A percentile compares a stretch with the other conserved stretches of the same genome.
Conservation (phyloP, 176 grass and related monocot species). For the Phoenix dactylifera region DNA sequence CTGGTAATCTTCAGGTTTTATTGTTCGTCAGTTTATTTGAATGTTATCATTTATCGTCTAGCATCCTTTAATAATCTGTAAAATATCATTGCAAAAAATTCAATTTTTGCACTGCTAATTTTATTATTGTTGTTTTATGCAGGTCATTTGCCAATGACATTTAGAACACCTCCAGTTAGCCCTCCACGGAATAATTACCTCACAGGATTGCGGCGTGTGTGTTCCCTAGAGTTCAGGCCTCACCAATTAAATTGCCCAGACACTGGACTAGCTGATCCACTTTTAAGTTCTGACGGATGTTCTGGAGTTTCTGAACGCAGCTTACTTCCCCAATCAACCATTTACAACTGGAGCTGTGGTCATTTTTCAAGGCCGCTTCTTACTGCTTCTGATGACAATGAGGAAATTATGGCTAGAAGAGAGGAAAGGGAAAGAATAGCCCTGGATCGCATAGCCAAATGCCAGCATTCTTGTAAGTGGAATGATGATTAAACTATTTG, state of each 20-base stretch:
- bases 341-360: slow-evolving; percentile 98
- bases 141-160: slow-evolving; percentile 68
- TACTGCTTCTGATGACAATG: slow-evolving; percentile 68
- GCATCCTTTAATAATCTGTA: too few relatives aligned
- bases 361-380: slow-evolving; percentile 97
- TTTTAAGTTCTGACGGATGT: slow-evolving; percentile 38
- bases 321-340: slow-evolving; percentile 59
- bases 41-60: too few relatives aligned
- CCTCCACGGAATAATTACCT: slow-evolving; percentile 87
- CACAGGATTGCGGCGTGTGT: slow-evolving; percentile 74
- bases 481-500: neutral
- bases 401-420: slow-evolving; percentile 62
- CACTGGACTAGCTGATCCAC: slow-evolving; percentile 64
- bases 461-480: slow-evolving; percentile 85
- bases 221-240: slow-evolving; percentile 85
- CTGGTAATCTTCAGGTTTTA: slow-evolving; percentile 37
- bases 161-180: slow-evolving; percentile 94
- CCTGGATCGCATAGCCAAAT: slow-evolving; percentile 70
- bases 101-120: too few relatives aligned
- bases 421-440: slow-evolving; percentile 68
- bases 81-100: too few relatives aligned
- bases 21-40: neutral
- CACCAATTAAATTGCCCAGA: slow-evolving; percentile 71
- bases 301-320: slow-evolving; percentile 42
- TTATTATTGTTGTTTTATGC: slow-evolving; percentile 8